Evolutionary conservation across 169 alveolate genomes (phyloP).

Genomic region (Fabrea salina): DNA sequence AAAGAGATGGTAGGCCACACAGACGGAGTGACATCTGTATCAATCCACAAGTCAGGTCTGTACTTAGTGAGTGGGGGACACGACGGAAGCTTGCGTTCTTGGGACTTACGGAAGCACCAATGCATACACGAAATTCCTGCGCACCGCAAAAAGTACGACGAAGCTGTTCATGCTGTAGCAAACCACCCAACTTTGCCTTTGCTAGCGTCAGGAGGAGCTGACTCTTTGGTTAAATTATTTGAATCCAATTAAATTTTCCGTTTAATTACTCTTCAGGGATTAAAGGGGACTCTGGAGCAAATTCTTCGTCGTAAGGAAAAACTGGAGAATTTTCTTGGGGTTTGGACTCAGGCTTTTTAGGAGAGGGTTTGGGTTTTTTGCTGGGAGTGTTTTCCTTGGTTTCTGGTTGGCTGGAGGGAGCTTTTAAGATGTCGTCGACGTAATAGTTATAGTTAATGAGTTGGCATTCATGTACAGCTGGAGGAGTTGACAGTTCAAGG

Average conservation of each 20-base stretch:
- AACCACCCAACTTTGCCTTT: slow-evolving; percentile 22
- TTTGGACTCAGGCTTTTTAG: no score
- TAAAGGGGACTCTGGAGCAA: no score
- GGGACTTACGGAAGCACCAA: slow-evolving; percentile 72
- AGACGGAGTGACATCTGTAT: slow-evolving; percentile 62
- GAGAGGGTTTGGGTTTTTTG: no score
- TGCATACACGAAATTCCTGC: slow-evolving; percentile 61
- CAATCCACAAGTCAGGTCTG: slow-evolving; percentile 38
- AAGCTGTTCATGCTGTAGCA: slow-evolving; percentile 33
- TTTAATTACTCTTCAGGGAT: no score
- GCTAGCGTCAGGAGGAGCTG: slow-evolving; percentile 59
- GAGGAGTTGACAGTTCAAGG: neutral
- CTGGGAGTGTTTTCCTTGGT: no score
- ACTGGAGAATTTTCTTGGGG: no score
- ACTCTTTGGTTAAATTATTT: slow-evolving; percentile 46
- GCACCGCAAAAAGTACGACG: slow-evolving; percentile 68
- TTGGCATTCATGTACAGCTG: neutral
- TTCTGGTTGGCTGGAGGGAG: no score
- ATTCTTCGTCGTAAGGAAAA: no score
- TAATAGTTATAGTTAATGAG: neutral
- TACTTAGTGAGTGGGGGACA: slow-evolving; percentile 60
- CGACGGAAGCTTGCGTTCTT: slow-evolving; percentile 76
- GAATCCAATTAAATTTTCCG: slow-evolving; percentile 17
- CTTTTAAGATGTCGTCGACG: neutral
- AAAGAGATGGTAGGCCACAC: slow-evolving; percentile 63